phyloP scores from a whole-genome alignment of 169 alveolate genomes.

The Eimeria praecox region DNA sequence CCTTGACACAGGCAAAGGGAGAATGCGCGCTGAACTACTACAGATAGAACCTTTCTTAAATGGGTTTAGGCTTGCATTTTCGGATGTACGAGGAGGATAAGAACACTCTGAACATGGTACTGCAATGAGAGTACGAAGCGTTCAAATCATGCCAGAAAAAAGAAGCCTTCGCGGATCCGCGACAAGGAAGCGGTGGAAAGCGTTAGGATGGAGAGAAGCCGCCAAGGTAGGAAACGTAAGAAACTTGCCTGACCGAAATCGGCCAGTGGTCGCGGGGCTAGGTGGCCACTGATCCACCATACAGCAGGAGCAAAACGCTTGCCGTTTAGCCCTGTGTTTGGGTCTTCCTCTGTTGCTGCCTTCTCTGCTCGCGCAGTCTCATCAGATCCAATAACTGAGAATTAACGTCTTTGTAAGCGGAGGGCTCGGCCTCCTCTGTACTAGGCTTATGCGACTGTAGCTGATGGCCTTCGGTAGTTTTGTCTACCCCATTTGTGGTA shows the following conservation, averaged over 20 bases:
- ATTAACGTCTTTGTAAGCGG: constrained; percentile 30
- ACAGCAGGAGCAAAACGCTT: no score
- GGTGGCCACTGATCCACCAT: neutral
- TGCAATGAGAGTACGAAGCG: neutral
- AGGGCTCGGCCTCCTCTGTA: neutral
- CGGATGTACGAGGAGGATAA: neutral
- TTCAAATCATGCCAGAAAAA: neutral
- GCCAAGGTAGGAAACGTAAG: neutral
- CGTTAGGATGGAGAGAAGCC: neutral
- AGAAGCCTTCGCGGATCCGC: neutral
- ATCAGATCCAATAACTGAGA: constrained; percentile 24
- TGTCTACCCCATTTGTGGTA: neutral
- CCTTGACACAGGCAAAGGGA: neutral
- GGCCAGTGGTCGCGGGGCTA: neutral
- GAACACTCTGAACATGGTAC: neutral
- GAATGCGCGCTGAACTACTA: neutral
- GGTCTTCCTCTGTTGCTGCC: constrained; percentile 26
- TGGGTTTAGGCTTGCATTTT: neutral
- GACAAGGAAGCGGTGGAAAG: neutral
- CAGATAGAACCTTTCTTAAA: neutral
- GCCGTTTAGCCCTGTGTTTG: neutral
- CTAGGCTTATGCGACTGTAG: neutral
- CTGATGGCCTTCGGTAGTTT: neutral
- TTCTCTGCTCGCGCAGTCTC: constrained; percentile 54
- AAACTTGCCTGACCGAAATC: neutral